These are phyloP conservation scores for Pestalotiopsis sp. DNA, from an alignment of 2,329 filamentous ascomycete species.

Conservation along the genomic window DNA sequence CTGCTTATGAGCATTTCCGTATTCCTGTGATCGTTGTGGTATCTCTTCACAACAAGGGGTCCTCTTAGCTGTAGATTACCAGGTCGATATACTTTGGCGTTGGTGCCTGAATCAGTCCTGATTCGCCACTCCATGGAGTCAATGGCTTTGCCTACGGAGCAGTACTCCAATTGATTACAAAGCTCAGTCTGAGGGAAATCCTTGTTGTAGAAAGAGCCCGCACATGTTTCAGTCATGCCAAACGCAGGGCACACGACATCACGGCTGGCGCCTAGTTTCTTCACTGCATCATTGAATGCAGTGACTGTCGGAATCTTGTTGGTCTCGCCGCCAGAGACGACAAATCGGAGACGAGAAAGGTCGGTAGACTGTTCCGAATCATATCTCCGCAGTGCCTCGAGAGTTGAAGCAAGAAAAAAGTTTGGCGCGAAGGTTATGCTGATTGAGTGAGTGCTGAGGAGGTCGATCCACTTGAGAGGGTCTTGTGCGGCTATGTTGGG, in stretches of 20 bases:
- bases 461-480: slow-evolving; percentile 38
- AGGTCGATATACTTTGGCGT: slow-evolving; percentile 26
- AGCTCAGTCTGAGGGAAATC: slow-evolving; percentile 8
- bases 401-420: slow-evolving; percentile 15
- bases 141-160: slow-evolving; percentile 8
- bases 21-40: slow-evolving; percentile 62
- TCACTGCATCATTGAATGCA: slow-evolving; percentile 12
- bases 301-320: slow-evolving; percentile 9
- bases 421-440: slow-evolving; percentile 38
- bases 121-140: slow-evolving; percentile 8
- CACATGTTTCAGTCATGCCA: slow-evolving; percentile 17
- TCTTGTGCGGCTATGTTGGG: slow-evolving; percentile 35
- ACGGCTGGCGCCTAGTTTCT: neutral
- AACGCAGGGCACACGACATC: slow-evolving; percentile 14
- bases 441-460: slow-evolving; percentile 37
- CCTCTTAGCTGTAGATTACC: slow-evolving; percentile 64
- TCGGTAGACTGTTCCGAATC: neutral
- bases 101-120: neutral
- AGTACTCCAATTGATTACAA: neutral
- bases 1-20: slow-evolving; percentile 60
- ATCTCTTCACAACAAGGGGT: slow-evolving; percentile 65
- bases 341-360: slow-evolving; percentile 2
- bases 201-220: slow-evolving; percentile 14
- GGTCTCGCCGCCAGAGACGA: slow-evolving; percentile 16
- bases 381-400: neutral